Conservation (phyloP, 306 rosid genomes). For the Inga oerstediana region DNA sequence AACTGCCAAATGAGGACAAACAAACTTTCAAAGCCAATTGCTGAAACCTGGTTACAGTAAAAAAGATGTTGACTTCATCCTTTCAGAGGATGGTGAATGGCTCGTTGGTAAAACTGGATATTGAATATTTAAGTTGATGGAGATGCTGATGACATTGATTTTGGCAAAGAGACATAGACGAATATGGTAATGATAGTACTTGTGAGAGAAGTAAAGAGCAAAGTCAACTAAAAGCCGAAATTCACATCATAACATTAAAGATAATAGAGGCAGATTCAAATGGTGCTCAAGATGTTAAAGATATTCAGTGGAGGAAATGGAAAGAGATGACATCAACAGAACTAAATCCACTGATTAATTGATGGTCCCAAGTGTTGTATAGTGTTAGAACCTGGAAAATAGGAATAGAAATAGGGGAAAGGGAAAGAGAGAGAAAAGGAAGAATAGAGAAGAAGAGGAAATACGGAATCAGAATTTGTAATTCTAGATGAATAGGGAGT, state of each 20-base stretch:
- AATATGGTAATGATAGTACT: not conserved
- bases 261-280: not conserved
- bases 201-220: not conserved
- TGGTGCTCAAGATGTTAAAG: not conserved
- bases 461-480: too few relatives aligned
- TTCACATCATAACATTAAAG: not conserved
- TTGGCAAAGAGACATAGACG: not conserved
- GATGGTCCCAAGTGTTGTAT: not conserved
- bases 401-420: too few relatives aligned
- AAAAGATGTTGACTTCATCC: not conserved
- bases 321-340: not conserved
- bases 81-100: not conserved
- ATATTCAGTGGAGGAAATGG: not conserved
- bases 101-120: not conserved
- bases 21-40: not conserved
- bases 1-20: not conserved
- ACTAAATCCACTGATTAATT: not conserved
- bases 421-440: too few relatives aligned
- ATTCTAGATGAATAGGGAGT: too few relatives aligned
- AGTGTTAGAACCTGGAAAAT: too few relatives aligned
- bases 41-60: not conserved
- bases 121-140: not conserved
- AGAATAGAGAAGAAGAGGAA: too few relatives aligned
- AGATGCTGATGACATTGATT: not conserved
- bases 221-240: not conserved